A percentile compares a stretch with the other conserved stretches of the same genome.
Conservation (phyloP, 805 yeast genomes). For the Spathaspora boniae region DNA sequence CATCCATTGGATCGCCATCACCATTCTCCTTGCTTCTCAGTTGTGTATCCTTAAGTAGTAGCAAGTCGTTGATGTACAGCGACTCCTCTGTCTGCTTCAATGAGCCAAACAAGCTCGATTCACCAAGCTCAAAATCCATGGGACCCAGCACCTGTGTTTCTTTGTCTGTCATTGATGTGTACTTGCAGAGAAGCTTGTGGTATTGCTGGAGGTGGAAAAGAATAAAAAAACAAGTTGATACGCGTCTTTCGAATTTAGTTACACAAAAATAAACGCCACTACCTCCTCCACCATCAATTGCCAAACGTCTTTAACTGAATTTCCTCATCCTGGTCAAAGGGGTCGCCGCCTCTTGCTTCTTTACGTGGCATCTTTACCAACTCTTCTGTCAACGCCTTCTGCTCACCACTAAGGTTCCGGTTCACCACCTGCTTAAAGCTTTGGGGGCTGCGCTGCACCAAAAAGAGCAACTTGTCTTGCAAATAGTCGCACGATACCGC, state of each 20-base stretch:
- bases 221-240: constrained; percentile 3
- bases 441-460: constrained; percentile 43
- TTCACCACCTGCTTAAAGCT: constrained; percentile 49
- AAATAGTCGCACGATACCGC: constrained; percentile 31
- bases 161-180: no score
- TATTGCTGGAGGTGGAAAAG: not conserved
- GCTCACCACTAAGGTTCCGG: constrained; percentile 33
- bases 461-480: constrained; percentile 44
- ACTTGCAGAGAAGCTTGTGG: no score
- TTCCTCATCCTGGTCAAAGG: constrained; percentile 10
- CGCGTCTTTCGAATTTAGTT: not conserved
- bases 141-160: constrained; percentile 1
- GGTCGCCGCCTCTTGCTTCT: constrained; percentile 1
- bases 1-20: not conserved
- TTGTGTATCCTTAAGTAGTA: not conserved
- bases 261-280: constrained; percentile 10
- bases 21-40: not conserved
- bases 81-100: not conserved
- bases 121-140: constrained; percentile 2
- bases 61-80: not conserved
- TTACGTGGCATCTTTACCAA: constrained; percentile 31
- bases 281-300: no score
- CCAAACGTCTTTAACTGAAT: constrained; percentile 25
- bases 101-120: constrained; percentile 2
- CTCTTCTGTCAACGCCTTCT: constrained; percentile 39